Evolutionary conservation across 2,329 filamentous ascomycete genomes (phyloP), one percentile per base, ranked within the genome.

Genomic region (Plenodomus tracheiphilus): DNA sequence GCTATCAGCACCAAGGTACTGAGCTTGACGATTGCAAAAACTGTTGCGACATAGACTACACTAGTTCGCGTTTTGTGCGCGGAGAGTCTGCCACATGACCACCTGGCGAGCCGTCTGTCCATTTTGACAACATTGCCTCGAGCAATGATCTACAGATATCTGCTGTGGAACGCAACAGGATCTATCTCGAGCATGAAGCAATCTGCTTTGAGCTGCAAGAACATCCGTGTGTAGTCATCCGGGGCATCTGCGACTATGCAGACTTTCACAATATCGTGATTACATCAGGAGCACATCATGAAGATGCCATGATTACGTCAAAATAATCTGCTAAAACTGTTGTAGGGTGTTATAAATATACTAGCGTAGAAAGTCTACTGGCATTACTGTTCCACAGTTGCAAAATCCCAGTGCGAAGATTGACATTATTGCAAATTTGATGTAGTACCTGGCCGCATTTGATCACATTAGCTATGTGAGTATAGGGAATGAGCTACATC

Each of bases 231-330:
- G 11, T 62, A 10, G 59, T 60, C 2, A 22, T 62, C 13, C 50
- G 51, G 3, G 56, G 57, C 34, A 56, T 60, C 20, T 62, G 53
- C 46, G 56, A 62, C 46, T 62, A 62, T 41, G 40, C 56, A 22
- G 56, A 62, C 41, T 58, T 52, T 28, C 54, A 62, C 36, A n/a
- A n/a, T n/a, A n/a, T n/a, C n/a, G n/a, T n/a, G n/a, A n/a, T n/a
- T n/a, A n/a, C n/a, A n/a, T n/a, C n/a, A n/a, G n/a, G n/a, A n/a
- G n/a, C n/a, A n/a, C n/a, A n/a, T n/a, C n/a, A n/a, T n/a, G n/a
- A n/a, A n/a, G n/a, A n/a, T n/a, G n/a, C n/a, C n/a, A n/a, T n/a
- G n/a, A n/a, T n/a, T n/a, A n/a, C n/a, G n/a, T n/a, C n/a, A n/a
- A n/a, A n/a, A n/a, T n/a, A n/a, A n/a, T n/a, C n/a, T n/a, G n/a